A percentile compares a stretch with the other conserved stretches of the same genome.
Evolutionary conservation across 2,329 filamentous ascomycete genomes (phyloP).

Genomic region (Coniochaeta sp.): DNA sequence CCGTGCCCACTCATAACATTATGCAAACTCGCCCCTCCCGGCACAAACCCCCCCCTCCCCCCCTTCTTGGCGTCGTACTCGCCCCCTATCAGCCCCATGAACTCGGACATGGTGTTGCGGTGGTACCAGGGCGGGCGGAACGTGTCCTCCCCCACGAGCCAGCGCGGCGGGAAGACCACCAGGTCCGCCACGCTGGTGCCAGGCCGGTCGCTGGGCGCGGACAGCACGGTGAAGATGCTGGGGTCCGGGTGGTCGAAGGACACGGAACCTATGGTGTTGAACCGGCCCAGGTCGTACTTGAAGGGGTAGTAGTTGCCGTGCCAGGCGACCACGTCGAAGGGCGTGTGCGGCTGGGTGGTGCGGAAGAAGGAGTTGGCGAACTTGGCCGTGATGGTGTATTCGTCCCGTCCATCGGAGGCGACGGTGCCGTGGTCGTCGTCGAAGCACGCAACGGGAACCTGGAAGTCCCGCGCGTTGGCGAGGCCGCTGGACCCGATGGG

Average conservation of each 20-base stretch:
- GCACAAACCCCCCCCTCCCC: constrained; percentile 44
- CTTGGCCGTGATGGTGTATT: constrained; percentile 51
- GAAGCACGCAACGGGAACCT: constrained; percentile 63
- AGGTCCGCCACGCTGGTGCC: constrained; percentile 65
- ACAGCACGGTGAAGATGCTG: constrained; percentile 67
- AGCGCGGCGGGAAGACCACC: constrained; percentile 65
- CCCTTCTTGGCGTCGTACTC: constrained; percentile 57
- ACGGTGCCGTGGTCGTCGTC: constrained; percentile 45
- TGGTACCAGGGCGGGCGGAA: constrained; percentile 70
- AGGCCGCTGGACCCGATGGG: constrained; percentile 68
- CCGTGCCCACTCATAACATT: constrained; percentile 66
- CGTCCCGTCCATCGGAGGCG: constrained; percentile 24
- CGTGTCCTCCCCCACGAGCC: constrained; percentile 62
- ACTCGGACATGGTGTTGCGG: constrained; percentile 60
- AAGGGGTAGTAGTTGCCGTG: constrained; percentile 74
- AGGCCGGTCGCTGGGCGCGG: constrained; percentile 51
- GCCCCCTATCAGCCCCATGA: constrained; percentile 53
- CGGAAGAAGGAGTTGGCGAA: constrained; percentile 62
- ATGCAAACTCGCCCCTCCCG: constrained; percentile 55
- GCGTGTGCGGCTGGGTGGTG: constrained; percentile 60
- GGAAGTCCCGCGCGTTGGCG: constrained; percentile 71
- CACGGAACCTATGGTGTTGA: constrained; percentile 66
- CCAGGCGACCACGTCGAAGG: constrained; percentile 76
- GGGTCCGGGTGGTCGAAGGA: constrained; percentile 75
- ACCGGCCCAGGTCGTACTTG: constrained; percentile 75